Percentiles rank a stretch among this genome's conserved stretches.
Evolutionary conservation across 2,329 filamentous ascomycete genomes (phyloP).

Genomic region (Monilinia polystroma): DNA sequence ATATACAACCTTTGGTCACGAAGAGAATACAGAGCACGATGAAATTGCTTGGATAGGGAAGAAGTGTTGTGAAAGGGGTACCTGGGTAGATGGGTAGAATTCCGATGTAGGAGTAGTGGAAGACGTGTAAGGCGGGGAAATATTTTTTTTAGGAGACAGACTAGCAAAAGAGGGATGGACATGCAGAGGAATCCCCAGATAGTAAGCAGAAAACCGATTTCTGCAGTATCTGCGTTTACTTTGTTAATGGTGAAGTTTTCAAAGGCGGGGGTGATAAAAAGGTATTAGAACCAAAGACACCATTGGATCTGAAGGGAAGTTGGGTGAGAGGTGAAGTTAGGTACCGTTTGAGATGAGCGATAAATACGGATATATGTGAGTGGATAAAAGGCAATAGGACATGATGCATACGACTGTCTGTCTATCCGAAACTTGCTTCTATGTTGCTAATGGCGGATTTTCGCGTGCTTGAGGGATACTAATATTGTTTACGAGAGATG

Average conservation of each 20-base stretch:
- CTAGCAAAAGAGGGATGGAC: background rate
- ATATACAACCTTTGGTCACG: background rate
- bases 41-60: background rate
- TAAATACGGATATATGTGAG: slow-evolving; percentile 14
- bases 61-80: slow-evolving; percentile 13
- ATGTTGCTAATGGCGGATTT: background rate
- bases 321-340: background rate
- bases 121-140: background rate
- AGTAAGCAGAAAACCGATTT: slow-evolving; percentile 19
- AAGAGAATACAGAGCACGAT: slow-evolving; percentile 7
- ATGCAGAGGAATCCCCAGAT: slow-evolving; percentile 14
- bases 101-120: background rate
- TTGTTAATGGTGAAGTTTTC: background rate
- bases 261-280: too few relatives aligned
- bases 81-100: slow-evolving; percentile 13
- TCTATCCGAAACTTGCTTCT: slow-evolving; percentile 2
- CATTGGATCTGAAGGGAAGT: slow-evolving; percentile 11
- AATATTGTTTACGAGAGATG: background rate
- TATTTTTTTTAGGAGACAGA: background rate
- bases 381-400: background rate
- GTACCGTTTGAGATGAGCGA: background rate
- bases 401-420: slow-evolving; percentile 15
- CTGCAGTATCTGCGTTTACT: slow-evolving; percentile 4
- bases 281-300: slow-evolving; percentile 13
- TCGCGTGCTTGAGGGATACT: background rate